Evolutionary conservation across 306 rosid species (phyloP), one percentile per base, ranked within the genome.

Genomic region (Carpinus fangiana): DNA sequence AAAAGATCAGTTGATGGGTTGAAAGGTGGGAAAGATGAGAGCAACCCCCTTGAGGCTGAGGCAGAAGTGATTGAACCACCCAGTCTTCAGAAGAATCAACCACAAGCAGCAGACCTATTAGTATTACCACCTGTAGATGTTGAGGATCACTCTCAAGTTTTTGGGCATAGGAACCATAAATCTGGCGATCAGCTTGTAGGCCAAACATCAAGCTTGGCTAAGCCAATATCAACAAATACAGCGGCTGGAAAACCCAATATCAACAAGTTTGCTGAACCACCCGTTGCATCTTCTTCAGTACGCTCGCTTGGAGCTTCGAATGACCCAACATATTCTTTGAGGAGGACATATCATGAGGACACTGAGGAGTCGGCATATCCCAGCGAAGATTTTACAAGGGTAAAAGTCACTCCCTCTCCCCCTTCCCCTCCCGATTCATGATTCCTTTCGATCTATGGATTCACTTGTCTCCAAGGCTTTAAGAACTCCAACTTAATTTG

Each of bases 261-360:
- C 72, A 17, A 54, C 2, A 8, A 41, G 6, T 73, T 59, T 26
- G 20, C 52, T 41, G 80, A 76, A 53, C 74, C 70, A 20, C 51
- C 75, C 36, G 36, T 55, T n/a, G 28, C 65, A 34, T 81, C 88
- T 61, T 66, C 88, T 70, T 83, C 84, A 70, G 80, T 71, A 28
- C 76, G 84, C 65, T 88, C 91, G 0, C 81, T 85, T 79, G 91
- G 80, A 83, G 89, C 89, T 71, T 88, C 91, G 8, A 85, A 85
- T 28, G 65, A 83, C 34, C 82, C 84, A 70, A 73, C 72, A 34
- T 34, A 73, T 68, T 16, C 64, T 72, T 26, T 52, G 45, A 52
- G 21, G 26, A 74, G 52, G 77, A 71, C 74, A 50, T 72, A 78
- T 23, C 26, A 23, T 60, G 86, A 82, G 55, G 82, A 85, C 62